Base-by-base conservation (phyloP, 306 rosid genomes). In the Vigna reflexopilosa region DNA sequence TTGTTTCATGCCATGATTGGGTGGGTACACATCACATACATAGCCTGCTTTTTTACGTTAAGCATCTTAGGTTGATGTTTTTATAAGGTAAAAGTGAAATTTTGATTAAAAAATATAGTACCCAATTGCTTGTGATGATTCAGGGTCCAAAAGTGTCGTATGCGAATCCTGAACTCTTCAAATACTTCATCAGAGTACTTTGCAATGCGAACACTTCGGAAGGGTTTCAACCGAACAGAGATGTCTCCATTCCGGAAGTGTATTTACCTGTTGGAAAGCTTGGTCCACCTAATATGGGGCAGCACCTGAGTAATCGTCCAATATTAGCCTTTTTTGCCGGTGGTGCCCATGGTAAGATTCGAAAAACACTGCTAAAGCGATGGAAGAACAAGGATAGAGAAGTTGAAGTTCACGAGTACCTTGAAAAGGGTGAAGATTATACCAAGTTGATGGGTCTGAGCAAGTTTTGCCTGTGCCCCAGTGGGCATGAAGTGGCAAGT, bases 401-500 rank as follows among this genome's bases (percentile, higher is more conserved):
- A 24, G 77, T 93, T 20, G 89, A 82, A 45, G 98, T 93, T 34
- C 82, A 91, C n/a, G 93, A 86, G 67, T 88, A 83, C 75, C 88
- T 90, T 36, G 80, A 85, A 5, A 82, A 76, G 78, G 86, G 83
- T 9, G 72, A 36, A 77, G 84, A 90, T 70, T 93, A 93, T 2
- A 80, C 87, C 44, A 66, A 81, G 44, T 30, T 82, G 61, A 93
- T 91, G 89, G 92, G 86, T 1, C 67, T 16, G 24, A 86, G 86
- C 78, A 93, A 85, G 88, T 93, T 83, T 49, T 93, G 97, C 40
- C 73, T 91, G 72, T 93, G 98, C 76, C 97, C 98, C 0, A 93
- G 98, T 67, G 98, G 96, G 9, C 77, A 76, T n/a, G 98, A 91
- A 83, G 97, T 93, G 56, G 97, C 97, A 3, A 93, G 97, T 28